Base-by-base conservation (phyloP, 176 grass and related monocot genomes). In the Triticum turgidum region DNA sequence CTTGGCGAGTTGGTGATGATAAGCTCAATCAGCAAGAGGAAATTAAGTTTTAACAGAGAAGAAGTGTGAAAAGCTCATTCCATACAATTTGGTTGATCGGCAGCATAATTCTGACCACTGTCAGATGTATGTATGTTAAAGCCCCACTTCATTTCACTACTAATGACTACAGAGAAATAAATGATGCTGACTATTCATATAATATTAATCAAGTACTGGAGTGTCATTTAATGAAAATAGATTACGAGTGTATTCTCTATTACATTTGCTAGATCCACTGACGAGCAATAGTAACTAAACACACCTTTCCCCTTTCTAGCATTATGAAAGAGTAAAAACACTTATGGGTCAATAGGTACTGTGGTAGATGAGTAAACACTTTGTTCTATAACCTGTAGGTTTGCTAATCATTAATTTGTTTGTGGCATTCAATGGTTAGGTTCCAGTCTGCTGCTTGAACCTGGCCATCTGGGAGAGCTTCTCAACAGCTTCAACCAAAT, bases 401-500 rank as follows among this genome's bases (percentile, higher is more conserved):
- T 69, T 77, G 62, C 49, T 88, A 77, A 77, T 69, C 11, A 49
- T 25, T 78, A 83, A 27, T 73, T 74, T 88, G 39, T 73, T 29
- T 73, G 65, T 70, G 12, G 29, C 39, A 65, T 73, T 38, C 39
- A 79, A 79, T 78, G 65, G 74, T 89, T 92, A 92, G 74, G 32
- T 92, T 81, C 73, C 79, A 78, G 32, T 81, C 7, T 90, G 85
- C 82, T 90, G 79, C 69, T 90, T 95, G 85, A 95, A 95, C 84
- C 85, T 88, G 38, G 93, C 85, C 88, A 88, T 81, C 21, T 65
- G 90, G 20, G 95, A 88, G 9, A 97, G 91, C 78, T 82, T 94
- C 81, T 92, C 95, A 54, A 86, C 92, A 6, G 94, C 94, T 67
- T 94, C 94, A 29, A 97, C 94, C 86, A 97, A 87, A 83, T 92